Evolutionary conservation across 2,329 filamentous ascomycete species (phyloP), one percentile per base, ranked within the genome.

Genomic region (Apiospora marii): DNA sequence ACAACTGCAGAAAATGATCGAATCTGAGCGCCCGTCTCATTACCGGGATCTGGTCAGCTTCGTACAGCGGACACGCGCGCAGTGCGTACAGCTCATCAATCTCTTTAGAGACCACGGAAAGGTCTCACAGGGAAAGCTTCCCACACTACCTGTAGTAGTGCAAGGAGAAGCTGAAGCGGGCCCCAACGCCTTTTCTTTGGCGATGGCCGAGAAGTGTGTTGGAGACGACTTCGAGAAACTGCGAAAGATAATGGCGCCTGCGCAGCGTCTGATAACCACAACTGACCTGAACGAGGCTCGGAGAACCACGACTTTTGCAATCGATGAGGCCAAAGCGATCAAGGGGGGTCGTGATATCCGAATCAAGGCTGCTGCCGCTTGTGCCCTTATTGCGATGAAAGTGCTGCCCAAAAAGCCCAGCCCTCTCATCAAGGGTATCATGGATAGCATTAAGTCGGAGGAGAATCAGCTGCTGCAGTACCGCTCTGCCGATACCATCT

Each of bases 361-460:
- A 49, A 93, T 99, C 81, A 92, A 92, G 80, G 94, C 96, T 22
- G 93, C 94, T 8, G 94, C 95, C 27, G 94, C 96, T 14, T 94
- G 94, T 75, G 95, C 95, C 14, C 85, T 98, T 72, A 93, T 99
- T 68, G 93, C 95, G n/a, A 92, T 98, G 84, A 91, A 92, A 72
- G 88, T 93, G 43, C 88, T 98, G 13, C 96, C 97, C 0, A 98
- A 98, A 89, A 98, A 97, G 81, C 95, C 96, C 13, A 95, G 94
- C 74, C 90, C 92, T 24, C 91, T 98, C 16, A 99, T 99, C 84
- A 98, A 98, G 83, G 94, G 92, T 2, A 93, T 99, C 83, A 99
- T 99, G 96, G 96, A 99, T 81, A 98, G 96, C 79, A 90, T 99
- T 79, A 99, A 98, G 83, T 92, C 91, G 49, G 97, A 99, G 80